Conservation (phyloP, 164 flowering plant species). For the Nymphaea thermarum region DNA sequence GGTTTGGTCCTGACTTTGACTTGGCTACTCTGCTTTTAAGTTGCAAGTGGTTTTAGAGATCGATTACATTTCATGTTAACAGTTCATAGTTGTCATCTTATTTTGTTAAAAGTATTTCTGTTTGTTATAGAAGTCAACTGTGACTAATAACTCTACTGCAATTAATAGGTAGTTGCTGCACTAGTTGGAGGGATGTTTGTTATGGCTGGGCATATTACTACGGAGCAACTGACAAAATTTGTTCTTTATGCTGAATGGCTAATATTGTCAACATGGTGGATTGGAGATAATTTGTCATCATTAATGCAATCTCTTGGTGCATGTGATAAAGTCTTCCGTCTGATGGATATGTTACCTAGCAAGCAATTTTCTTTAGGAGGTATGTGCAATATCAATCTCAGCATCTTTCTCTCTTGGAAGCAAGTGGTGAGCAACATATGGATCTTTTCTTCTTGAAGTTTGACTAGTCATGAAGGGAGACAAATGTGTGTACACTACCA, state of each 20-base stretch:
- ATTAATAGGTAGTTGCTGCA: constrained; percentile 68
- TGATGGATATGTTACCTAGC: constrained; percentile 81
- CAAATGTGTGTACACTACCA: too few species aligned
- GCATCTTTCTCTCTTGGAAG: constrained; percentile 2
- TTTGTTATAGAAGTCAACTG: too few species aligned
- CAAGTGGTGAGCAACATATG: background rate
- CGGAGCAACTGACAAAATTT: constrained; percentile 93
- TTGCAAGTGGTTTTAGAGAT: too few species aligned
- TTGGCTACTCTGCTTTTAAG: too few species aligned
- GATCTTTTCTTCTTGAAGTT: background rate
- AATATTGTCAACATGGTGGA: constrained; percentile 91
- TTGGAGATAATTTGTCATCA: constrained; percentile 78
- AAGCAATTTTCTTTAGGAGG: constrained; percentile 68
- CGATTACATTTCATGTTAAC: too few species aligned
- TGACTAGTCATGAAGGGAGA: background rate
- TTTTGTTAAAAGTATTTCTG: too few species aligned
- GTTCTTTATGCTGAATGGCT: constrained; percentile 90
- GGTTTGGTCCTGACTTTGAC: too few species aligned
- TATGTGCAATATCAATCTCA: constrained; percentile 15
- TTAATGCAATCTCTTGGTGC: constrained; percentile 97
- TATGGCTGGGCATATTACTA: constrained; percentile 64
- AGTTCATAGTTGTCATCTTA: too few species aligned
- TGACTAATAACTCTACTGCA: too few species aligned
- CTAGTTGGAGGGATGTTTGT: constrained; percentile 80
- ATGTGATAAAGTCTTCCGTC: constrained; percentile 89